Evolutionary conservation across 176 grass and related monocot species (phyloP).

Genomic region (Oryza nivara): DNA sequence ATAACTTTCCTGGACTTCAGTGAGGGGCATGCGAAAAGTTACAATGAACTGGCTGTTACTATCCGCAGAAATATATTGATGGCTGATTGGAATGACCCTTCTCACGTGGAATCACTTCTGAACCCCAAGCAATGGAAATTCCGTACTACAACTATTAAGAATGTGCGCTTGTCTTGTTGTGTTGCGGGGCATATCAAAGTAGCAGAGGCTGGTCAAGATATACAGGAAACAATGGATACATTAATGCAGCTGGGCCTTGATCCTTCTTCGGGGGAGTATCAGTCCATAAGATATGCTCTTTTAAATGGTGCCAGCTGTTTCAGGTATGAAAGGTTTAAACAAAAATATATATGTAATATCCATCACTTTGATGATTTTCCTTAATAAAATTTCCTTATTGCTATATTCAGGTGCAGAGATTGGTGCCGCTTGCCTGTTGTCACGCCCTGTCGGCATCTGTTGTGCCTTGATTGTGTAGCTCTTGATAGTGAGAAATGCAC

Average conservation of each 20-base stretch:
- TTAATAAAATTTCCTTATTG: conserved; percentile 16
- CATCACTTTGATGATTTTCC: background rate
- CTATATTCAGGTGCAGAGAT: conserved; percentile 68
- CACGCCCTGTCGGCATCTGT: conserved; percentile 85
- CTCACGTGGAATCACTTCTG: conserved; percentile 95
- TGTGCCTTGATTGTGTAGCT: conserved; percentile 92
- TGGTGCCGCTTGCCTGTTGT: conserved; percentile 95
- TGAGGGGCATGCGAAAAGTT: conserved; percentile 82
- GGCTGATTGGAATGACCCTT: conserved; percentile 99
- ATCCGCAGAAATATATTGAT: conserved; percentile 94
- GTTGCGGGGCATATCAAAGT: conserved; percentile 97
- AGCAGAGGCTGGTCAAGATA: conserved; percentile 88
- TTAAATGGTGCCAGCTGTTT: conserved; percentile 74
- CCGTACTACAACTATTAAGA: conserved; percentile 80
- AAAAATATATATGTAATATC: conserved; percentile 5
- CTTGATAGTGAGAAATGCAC: conserved; percentile 93
- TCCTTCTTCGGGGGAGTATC: conserved; percentile 84
- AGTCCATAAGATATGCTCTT: conserved; percentile 73
- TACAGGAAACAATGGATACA: conserved; percentile 92
- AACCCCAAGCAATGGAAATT: conserved; percentile 98
- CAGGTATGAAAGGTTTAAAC: conserved; percentile 58
- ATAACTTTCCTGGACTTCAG: conserved; percentile 81
- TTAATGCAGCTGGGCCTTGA: conserved; percentile 71
- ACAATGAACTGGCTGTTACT: conserved; percentile 90
- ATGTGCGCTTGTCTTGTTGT: conserved; percentile 92